These are phyloP conservation scores for Colletotrichum theobromicola DNA, from an alignment of 2,329 filamentous ascomycete species.

Conservation along the genomic window DNA sequence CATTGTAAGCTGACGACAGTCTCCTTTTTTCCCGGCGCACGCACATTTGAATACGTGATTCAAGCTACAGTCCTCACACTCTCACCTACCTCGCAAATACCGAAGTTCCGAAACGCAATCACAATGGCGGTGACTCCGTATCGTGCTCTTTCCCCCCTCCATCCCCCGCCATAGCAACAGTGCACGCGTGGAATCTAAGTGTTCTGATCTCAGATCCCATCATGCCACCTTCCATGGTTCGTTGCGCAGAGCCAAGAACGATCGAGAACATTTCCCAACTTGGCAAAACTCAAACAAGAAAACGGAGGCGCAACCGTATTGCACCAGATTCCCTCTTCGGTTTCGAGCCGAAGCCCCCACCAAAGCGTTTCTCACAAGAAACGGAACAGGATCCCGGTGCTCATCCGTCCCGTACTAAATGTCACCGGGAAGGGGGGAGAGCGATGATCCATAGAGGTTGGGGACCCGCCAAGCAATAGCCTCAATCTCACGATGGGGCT, in stretches of 20 bases:
- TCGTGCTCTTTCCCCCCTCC: background rate
- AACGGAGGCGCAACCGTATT: background rate
- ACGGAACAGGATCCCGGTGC: background rate
- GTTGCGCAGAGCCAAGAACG: background rate
- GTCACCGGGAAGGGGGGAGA: background rate
- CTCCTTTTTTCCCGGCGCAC: background rate
- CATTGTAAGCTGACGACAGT: background rate
- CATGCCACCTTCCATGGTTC: background rate
- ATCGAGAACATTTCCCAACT: conserved; percentile 2
- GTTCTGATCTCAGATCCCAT: conserved; percentile 1
- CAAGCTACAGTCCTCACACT: too few species aligned
- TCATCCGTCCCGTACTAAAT: background rate
- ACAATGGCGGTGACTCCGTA: background rate
- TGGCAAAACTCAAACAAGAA: background rate
- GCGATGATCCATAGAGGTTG: background rate
- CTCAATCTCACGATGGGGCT: background rate
- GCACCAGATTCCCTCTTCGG: background rate
- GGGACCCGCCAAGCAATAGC: background rate
- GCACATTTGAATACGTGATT: background rate
- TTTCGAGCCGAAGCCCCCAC: background rate
- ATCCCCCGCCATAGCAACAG: background rate
- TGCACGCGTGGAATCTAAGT: background rate
- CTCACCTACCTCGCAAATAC: background rate
- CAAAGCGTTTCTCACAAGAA: background rate
- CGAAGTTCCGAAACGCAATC: background rate